Evolutionary conservation across 306 rosid genomes (phyloP), one percentile per base, ranked within the genome.

Genomic region (Medicago arabica): DNA sequence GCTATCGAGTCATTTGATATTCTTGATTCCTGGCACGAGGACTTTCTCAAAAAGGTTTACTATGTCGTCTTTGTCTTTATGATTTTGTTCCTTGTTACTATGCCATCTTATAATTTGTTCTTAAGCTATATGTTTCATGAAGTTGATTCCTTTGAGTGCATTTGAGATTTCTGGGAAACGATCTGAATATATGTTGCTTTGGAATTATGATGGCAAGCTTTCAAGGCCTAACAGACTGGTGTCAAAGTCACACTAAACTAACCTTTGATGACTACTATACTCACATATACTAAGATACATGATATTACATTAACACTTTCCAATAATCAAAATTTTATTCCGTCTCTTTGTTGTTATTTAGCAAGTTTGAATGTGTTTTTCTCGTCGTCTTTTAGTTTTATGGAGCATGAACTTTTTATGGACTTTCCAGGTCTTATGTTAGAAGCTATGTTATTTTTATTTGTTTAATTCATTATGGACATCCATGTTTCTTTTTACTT

Each of bases 1-100:
- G 90, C 89, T 67, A 83, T 89, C 95, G 89, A 79, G 87, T 93
- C 98, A 1, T 93, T 93, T 77, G 98, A 93, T 72, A 79, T 95
- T 14, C 97, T 93, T 62, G 95, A 93, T n/a, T 90, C 79, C 81
- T 93, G 98, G 98, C 98, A 93, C 0, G 98, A 89, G 78, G 98
- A 93, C 87, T 90, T 93, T 88, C 98, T 93, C 60, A 93, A 86
- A 79, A 97, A 93, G 97, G 98, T 93, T 80, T 2, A 50, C 43
- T 39, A 17, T 65, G 49, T 69, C 66, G 66, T 78, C 57, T 67
- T 49, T 31, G 5, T 19, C 67, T 18, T 74, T 53, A 5, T 36
- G 4, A n/a, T 55, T 34, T 55, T 63, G 65, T 51, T 71, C 21
- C 53, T 57, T 47, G 12, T 1, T 23, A 23, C 28, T 23, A 23